Evolutionary conservation across 2,329 filamentous ascomycete genomes (phyloP), one percentile per base, ranked within the genome.

Genomic region (Lachnellula subtilissima): DNA sequence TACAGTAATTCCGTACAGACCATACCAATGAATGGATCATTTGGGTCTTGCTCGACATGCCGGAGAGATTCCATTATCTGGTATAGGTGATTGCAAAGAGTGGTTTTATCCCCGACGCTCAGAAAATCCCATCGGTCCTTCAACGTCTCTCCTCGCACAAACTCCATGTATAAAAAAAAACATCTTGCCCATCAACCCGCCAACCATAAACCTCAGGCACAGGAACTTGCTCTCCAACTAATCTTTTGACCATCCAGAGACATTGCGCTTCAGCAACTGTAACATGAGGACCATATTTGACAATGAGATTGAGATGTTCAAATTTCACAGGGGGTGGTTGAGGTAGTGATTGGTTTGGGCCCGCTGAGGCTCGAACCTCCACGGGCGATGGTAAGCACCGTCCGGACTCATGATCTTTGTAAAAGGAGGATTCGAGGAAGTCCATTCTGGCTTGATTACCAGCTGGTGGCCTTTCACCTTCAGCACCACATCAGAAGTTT

Each of bases 121-220:
- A 67, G 53, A 17, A 35, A 42, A 17, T 54, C 51, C 62, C 58
- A 59, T 25, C 55, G 35, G 36, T 62, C 45, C 37, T 64, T 51
- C 15, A 68, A 46, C 11, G 58, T 55, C 11, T 9, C 14, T 9
- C 65, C 65, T 23, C 60, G 4, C 1, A 68, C 52, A 32, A 64
- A 53, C 46, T 66, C 52, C 66, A 67, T 67, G 47, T 66, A 68
- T 39, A 68, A 61, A 37, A 69, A 37, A 69, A 69, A 2, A 60
- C 56, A 42, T 67, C 64, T n/a, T 55, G 58, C 14, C 50, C 43
- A 47, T 68, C 62, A 48, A 61, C 48, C 40, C 59, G 51, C 70
- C 67, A 73, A 9, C 71, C 69, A 55, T 70, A 73, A 22, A 74
- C 56, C 55, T 73, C 70, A 12, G 71, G 72, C 36, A 73, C 70